phyloP scores from a whole-genome alignment of 2,329 filamentous ascomycete species.

The Colletotrichum scovillei region DNA sequence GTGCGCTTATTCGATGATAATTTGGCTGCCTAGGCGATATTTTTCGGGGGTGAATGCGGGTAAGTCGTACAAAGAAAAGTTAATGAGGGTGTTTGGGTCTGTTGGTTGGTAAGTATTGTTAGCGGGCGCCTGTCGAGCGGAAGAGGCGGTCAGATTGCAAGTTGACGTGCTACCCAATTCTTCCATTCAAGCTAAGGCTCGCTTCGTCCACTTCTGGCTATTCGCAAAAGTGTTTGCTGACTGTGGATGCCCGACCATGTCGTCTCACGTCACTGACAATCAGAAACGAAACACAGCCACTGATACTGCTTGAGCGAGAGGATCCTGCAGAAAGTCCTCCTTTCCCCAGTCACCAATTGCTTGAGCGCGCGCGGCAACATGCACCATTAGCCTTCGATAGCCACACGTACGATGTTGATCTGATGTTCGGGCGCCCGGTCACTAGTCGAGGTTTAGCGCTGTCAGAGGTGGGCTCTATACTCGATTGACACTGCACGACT shows the following conservation, averaged over 20 bases:
- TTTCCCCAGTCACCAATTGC: background rate
- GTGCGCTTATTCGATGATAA: background rate
- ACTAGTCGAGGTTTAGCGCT: conserved; percentile 9
- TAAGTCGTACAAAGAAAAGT: background rate
- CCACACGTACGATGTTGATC: conserved; percentile 15
- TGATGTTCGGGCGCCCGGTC: conserved; percentile 28
- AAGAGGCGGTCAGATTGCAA: background rate
- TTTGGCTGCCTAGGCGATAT: background rate
- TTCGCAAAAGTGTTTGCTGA: conserved; percentile 3
- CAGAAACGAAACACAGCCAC: conserved; percentile 34
- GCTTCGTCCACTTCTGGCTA: background rate
- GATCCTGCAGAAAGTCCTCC: conserved; percentile 5
- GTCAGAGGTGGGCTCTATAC: background rate
- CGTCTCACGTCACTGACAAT: conserved; percentile 15
- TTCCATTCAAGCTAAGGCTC: background rate
- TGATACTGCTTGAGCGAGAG: conserved; percentile 19
- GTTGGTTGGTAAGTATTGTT: background rate
- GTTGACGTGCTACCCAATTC: background rate
- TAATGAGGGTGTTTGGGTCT: background rate
- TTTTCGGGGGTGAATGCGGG: background rate
- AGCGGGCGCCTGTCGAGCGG: background rate
- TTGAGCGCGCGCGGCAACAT: conserved; percentile 11
- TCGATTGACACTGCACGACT: background rate
- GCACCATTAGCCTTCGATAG: conserved; percentile 7
- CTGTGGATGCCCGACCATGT: conserved; percentile 4